These are phyloP conservation scores for Lablab purpureus DNA, from an alignment of 306 rosid genomes.

Conservation along the genomic window DNA sequence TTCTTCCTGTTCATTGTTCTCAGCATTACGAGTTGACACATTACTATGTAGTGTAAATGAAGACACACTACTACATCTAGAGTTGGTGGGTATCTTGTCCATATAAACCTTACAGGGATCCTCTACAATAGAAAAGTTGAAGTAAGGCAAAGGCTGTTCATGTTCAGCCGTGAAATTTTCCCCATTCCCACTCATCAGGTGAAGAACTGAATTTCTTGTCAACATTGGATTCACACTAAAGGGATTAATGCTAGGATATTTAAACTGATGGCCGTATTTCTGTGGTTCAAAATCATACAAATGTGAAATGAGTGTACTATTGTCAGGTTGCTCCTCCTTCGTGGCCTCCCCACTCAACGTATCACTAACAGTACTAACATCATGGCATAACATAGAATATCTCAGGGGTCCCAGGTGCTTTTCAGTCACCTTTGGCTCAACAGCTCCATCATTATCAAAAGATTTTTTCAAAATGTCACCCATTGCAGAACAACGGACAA, in stretches of 20 bases:
- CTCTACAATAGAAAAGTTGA: slow-evolving; percentile 76
- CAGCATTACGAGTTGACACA: slow-evolving; percentile 47
- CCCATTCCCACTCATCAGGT: slow-evolving; percentile 52
- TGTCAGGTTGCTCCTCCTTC: slow-evolving; percentile 51
- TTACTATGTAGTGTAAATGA: slow-evolving; percentile 46
- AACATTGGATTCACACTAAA: slow-evolving; percentile 83
- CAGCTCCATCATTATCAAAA: slow-evolving; percentile 42
- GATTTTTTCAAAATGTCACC: slow-evolving; percentile 44
- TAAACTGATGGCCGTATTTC: slow-evolving; percentile 51
- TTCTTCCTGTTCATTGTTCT: slow-evolving; percentile 49
- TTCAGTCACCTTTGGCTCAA: slow-evolving; percentile 47
- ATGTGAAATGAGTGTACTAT: slow-evolving; percentile 47
- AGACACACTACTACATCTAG: slow-evolving; percentile 42
- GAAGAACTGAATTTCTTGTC: slow-evolving; percentile 62
- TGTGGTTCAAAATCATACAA: slow-evolving; percentile 47
- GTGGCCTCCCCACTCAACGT: slow-evolving; percentile 47
- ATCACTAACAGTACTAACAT: slow-evolving; percentile 42
- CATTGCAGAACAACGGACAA: slow-evolving; percentile 40
- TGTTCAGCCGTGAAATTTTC: slow-evolving; percentile 48
- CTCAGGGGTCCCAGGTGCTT: slow-evolving; percentile 46
- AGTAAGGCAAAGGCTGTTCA: slow-evolving; percentile 59
- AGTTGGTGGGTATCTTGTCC: slow-evolving; percentile 52
- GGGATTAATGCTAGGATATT: slow-evolving; percentile 69
- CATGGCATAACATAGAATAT: slow-evolving; percentile 51
- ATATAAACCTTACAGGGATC: slow-evolving; percentile 76